A percentile compares a stretch with the other conserved stretches of the same genome.
These are phyloP conservation scores for Curvularia lunata DNA, from an alignment of 2,329 filamentous ascomycete genomes.

Conservation along the genomic window DNA sequence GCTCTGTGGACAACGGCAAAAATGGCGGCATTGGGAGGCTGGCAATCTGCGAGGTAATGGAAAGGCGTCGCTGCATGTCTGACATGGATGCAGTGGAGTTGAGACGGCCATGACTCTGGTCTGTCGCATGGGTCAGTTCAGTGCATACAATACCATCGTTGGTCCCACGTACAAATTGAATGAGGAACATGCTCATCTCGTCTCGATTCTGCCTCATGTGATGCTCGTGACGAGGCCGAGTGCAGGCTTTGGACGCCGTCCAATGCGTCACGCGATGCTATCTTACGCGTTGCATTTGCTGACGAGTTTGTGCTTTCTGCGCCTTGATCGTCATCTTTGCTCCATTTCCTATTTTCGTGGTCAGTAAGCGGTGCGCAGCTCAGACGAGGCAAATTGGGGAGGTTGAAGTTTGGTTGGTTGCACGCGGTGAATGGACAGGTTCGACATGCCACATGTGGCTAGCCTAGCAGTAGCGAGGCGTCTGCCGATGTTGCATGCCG, in stretches of 20 bases:
- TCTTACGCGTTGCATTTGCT: slow-evolving; percentile 43
- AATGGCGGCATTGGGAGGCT: slow-evolving; percentile 46
- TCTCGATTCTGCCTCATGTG: slow-evolving; percentile 57
- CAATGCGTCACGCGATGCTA: slow-evolving; percentile 48
- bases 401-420: slow-evolving; percentile 13
- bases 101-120: slow-evolving; percentile 57
- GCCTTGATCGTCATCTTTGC: slow-evolving; percentile 50
- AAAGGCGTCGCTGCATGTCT: slow-evolving; percentile 55
- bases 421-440: slow-evolving; percentile 20
- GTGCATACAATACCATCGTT: slow-evolving; percentile 14
- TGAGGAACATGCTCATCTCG: slow-evolving; percentile 67
- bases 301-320: slow-evolving; percentile 26
- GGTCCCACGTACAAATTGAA: slow-evolving; percentile 63
- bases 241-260: slow-evolving; percentile 44
- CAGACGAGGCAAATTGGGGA: slow-evolving; percentile 7
- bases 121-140: slow-evolving; percentile 42
- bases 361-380: slow-evolving; percentile 27
- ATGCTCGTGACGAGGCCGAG: slow-evolving; percentile 41
- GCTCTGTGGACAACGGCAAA: slow-evolving; percentile 42
- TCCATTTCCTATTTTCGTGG: slow-evolving; percentile 49
- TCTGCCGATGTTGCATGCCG: slow-evolving; percentile 32
- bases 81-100: slow-evolving; percentile 47
- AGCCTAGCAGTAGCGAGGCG: slow-evolving; percentile 22
- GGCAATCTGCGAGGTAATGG: slow-evolving; percentile 48
- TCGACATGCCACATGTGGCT: slow-evolving; percentile 30